Percentiles rank a stretch among this genome's conserved stretches.
Conservation (phyloP, 202 grass and related monocot genomes). For the Miscanthus sacchariflorus region DNA sequence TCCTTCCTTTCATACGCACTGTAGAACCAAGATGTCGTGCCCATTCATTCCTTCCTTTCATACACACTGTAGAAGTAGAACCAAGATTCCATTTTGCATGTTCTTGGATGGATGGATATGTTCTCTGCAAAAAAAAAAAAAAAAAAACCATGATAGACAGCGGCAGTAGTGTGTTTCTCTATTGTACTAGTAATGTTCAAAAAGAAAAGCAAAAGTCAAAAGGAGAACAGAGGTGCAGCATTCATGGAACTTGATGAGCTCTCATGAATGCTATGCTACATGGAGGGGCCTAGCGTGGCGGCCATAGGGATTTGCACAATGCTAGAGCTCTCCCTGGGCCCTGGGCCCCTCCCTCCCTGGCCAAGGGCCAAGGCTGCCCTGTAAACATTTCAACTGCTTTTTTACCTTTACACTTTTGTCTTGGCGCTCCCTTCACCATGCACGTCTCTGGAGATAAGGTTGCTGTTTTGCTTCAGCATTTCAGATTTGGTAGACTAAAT, state of each 20-base stretch:
- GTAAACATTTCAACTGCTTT: slow-evolving; percentile 47
- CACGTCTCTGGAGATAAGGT: slow-evolving; percentile 51
- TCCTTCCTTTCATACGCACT: neutral
- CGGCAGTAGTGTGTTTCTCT: neutral
- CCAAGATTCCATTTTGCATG: neutral
- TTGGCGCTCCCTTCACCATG: slow-evolving; percentile 37
- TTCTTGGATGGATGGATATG: neutral
- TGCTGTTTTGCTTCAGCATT: slow-evolving; percentile 13
- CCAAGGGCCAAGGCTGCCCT: slow-evolving; percentile 45
- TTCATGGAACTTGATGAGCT: slow-evolving; percentile 59
- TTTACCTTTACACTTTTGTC: slow-evolving; percentile 53
- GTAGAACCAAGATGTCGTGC: neutral
- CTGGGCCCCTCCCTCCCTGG: neutral
- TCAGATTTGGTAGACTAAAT: slow-evolving; percentile 37
- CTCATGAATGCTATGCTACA: slow-evolving; percentile 41
- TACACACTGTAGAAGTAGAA: neutral
- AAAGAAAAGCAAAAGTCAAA: slow-evolving; percentile 50
- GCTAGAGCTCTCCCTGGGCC: neutral
- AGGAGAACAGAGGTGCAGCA: slow-evolving; percentile 46
- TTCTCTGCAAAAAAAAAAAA: neutral
- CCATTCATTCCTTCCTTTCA: neutral
- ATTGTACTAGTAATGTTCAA: slow-evolving; percentile 16
- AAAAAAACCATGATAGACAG: slow-evolving; percentile 2
- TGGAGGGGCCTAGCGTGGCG: slow-evolving; percentile 4
- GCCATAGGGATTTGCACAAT: slow-evolving; percentile 54